Evolutionary conservation across 805 yeast species (phyloP), one percentile per base, ranked within the genome.

Genomic region (Candida orba): DNA sequence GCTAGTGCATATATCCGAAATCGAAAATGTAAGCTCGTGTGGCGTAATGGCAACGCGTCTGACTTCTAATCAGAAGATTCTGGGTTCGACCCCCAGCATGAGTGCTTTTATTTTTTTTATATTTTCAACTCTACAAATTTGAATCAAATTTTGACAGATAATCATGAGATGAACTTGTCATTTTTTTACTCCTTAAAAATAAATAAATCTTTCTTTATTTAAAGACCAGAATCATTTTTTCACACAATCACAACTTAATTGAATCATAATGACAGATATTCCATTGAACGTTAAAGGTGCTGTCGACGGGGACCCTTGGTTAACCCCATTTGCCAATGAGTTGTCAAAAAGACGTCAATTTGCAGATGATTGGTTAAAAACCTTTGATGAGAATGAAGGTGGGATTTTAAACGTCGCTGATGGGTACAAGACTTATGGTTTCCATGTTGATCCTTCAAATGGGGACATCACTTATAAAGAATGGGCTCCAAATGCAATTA

Each of bases 401-500:
- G 84, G 87, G 2, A 65, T 91, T 39, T 59, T 73, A 25, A 65
- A 78, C 17, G 84, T 91, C 64, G 83, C 97, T 34, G 74, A 80
- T 47, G 81, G 95, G 6, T 91, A 87, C 62, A 70, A 79, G 54
- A 59, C 63, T 18, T 85, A 80, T 64, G 99, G 99, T 1, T 66
- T 93, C 48, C 89, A 86, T 54, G 80, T 81, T 12, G 67, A 76
- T 49, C 57, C 57, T 13, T 43, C 45, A 18, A 18, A 23, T 13
- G 59, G 59, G 2, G 74, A 76, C 42, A 76, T 90, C 40, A 61
- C 65, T 2, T 84, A 84, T 56, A 71, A 76, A 23, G 95, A 91
- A 64, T 91, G 96, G 80, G 89, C 95, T 2, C 99, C 98, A 6
- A 83, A 87, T 57, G 98, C 96, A 2, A 57, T 55, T 4, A 67